These are phyloP conservation scores for Acer campestre DNA, from an alignment of 345 rosid species.

Conservation along the genomic window DNA sequence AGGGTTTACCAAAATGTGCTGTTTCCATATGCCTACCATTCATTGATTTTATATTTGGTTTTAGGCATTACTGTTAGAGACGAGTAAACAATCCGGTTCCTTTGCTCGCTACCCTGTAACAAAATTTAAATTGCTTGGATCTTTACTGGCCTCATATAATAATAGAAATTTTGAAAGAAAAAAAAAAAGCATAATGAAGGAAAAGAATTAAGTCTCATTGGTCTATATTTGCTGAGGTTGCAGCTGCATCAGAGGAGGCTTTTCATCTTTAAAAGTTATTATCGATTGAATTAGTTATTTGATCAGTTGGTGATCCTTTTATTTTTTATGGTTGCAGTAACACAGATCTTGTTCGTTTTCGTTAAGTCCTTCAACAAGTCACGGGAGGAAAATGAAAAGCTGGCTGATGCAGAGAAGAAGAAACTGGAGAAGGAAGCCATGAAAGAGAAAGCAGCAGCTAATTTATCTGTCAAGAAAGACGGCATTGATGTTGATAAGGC, in stretches of 20 bases:
- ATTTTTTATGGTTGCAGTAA: conserved; percentile 59
- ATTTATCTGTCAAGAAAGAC: conserved; percentile 55
- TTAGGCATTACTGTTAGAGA: background rate
- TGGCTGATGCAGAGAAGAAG: conserved; percentile 89
- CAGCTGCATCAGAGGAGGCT: background rate
- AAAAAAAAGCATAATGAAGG: background rate
- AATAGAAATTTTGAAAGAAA: background rate
- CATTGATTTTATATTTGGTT: background rate
- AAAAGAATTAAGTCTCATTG: background rate
- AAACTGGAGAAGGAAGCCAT: conserved; percentile 86
- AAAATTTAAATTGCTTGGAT: background rate
- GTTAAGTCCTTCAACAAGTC: conserved; percentile 86
- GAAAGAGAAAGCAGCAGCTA: conserved; percentile 57
- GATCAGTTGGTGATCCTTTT: background rate
- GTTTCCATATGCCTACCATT: background rate
- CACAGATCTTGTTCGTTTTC: conserved; percentile 76
- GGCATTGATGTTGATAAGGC: conserved; percentile 34
- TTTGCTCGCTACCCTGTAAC: background rate
- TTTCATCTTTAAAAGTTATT: background rate
- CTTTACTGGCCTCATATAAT: background rate
- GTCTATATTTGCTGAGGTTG: conserved; percentile 9
- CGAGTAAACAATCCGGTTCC: background rate
- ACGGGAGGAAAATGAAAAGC: conserved; percentile 77
- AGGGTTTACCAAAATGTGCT: background rate
- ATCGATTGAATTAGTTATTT: background rate